Conservation (phyloP, 164 flowering plant species). For the Chimonanthus salicifolius region DNA sequence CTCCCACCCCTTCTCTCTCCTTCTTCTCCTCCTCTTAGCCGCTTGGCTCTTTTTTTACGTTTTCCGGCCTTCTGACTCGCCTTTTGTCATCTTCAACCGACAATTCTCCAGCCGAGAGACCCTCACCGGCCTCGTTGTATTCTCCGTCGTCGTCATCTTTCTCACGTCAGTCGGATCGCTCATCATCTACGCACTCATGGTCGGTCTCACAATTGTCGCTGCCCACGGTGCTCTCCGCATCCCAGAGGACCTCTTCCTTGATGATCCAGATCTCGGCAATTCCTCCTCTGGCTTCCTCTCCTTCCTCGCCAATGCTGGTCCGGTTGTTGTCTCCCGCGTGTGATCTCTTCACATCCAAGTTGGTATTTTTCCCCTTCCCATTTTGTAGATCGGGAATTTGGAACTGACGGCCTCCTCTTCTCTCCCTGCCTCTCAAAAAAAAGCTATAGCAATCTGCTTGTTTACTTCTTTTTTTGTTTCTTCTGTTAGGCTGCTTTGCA, state of each 20-base stretch:
- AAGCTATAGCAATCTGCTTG: too few relatives aligned
- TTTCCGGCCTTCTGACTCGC: slow-evolving; percentile 70
- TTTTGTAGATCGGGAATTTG: too few relatives aligned
- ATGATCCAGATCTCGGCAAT: slow-evolving; percentile 44
- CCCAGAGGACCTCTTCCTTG: slow-evolving; percentile 80
- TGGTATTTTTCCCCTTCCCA: too few relatives aligned
- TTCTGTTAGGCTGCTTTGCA: too few relatives aligned
- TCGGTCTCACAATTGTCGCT: slow-evolving; percentile 49
- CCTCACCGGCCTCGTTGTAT: slow-evolving; percentile 33
- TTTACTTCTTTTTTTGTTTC: too few relatives aligned
- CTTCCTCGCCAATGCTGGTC: slow-evolving; percentile 61
- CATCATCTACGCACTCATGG: slow-evolving; percentile 54
- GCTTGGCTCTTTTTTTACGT: slow-evolving; percentile 76
- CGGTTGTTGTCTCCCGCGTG: slow-evolving; percentile 31
- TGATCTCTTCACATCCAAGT: neutral
- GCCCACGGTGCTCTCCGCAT: slow-evolving; percentile 69
- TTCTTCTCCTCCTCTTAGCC: slow-evolving; percentile 47
- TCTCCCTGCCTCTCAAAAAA: too few relatives aligned
- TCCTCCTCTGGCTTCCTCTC: slow-evolving; percentile 59
- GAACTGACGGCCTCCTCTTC: too few relatives aligned
- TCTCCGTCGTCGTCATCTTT: slow-evolving; percentile 53
- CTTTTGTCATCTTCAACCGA: slow-evolving; percentile 59
- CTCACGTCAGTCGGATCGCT: slow-evolving; percentile 75
- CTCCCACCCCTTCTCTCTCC: slow-evolving; percentile 60
- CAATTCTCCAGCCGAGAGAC: slow-evolving; percentile 59